Percentiles rank a stretch among this genome's conserved stretches.
phyloP scores from a whole-genome alignment of 768 basidiomycete species.

The Fomitopsis serialis region DNA sequence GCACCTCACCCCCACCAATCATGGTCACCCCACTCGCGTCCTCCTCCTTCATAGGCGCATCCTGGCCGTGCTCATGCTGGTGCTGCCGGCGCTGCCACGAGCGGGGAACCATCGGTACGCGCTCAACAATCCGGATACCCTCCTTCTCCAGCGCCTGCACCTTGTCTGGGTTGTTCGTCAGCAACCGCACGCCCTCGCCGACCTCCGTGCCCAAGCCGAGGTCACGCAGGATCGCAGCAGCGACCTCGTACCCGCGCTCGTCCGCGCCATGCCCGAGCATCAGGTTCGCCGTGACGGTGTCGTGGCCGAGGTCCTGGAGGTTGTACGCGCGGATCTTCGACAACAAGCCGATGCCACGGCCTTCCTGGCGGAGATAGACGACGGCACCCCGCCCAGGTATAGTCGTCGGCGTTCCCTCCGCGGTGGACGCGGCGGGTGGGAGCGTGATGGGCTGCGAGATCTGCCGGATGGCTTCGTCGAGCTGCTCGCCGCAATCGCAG shows the following conservation, averaged over 20 bases:
- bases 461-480: conserved; percentile 93
- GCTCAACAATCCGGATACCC: conserved; percentile 73
- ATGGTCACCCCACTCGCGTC: conserved; percentile 58
- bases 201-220: conserved; percentile 62
- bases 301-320: conserved; percentile 94
- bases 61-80: conserved; percentile 23
- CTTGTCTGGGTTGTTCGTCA: conserved; percentile 99
- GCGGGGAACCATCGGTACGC: conserved; percentile 92
- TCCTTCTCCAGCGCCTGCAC: conserved; percentile 82
- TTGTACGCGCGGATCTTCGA: conserved; percentile 98
- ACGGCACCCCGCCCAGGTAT: conserved; percentile 89
- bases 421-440: conserved; percentile 20
- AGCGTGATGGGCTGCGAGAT: conserved; percentile 68
- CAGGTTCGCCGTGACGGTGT: conserved; percentile 97
- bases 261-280: conserved; percentile 94
- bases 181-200: conserved; percentile 60
- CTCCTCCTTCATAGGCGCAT: conserved; percentile 15
- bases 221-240: conserved; percentile 85
- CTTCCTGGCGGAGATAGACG: conserved; percentile 95
- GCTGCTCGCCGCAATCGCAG: conserved; percentile 97
- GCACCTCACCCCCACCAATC: conserved; percentile 71
- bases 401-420: conserved; percentile 25
- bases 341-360: conserved; percentile 91
- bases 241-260: conserved; percentile 89
- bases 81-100: conserved; percentile 57